These are phyloP conservation scores for Luffa acutangula DNA, from an alignment of 306 rosid species.

Conservation along the genomic window DNA sequence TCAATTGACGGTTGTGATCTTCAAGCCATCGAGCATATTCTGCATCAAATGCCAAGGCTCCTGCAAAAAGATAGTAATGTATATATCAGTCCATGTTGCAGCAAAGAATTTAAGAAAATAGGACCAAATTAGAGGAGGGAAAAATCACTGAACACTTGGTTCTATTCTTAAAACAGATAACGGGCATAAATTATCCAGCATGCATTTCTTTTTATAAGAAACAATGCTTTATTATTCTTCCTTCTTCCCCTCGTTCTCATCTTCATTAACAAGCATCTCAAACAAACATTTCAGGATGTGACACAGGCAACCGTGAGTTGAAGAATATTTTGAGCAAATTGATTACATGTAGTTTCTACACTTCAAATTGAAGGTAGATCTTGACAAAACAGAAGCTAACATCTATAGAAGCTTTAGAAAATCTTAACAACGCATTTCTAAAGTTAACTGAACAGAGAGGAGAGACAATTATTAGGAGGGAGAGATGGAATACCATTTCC, in stretches of 20 bases:
- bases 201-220: neutral
- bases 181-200: neutral
- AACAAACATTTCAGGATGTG: neutral
- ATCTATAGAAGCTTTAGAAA: neutral
- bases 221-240: neutral
- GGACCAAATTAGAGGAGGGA: neutral
- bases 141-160: neutral
- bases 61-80: constrained; percentile 24
- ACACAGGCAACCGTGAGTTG: neutral
- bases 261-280: neutral
- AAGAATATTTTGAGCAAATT: neutral
- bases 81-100: neutral
- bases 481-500: constrained; percentile 71
- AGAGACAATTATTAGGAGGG: neutral
- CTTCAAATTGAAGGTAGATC: neutral
- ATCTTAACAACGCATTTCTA: neutral
- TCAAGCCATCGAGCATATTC: constrained; percentile 94
- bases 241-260: neutral
- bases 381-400: neutral
- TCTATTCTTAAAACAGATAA: neutral
- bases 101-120: neutral
- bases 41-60: constrained; percentile 89
- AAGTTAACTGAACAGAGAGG: neutral
- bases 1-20: constrained; percentile 80
- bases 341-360: neutral